Base-by-base conservation (phyloP, 2,329 filamentous ascomycete species). In the Sphaerostilbella broomeana region DNA sequence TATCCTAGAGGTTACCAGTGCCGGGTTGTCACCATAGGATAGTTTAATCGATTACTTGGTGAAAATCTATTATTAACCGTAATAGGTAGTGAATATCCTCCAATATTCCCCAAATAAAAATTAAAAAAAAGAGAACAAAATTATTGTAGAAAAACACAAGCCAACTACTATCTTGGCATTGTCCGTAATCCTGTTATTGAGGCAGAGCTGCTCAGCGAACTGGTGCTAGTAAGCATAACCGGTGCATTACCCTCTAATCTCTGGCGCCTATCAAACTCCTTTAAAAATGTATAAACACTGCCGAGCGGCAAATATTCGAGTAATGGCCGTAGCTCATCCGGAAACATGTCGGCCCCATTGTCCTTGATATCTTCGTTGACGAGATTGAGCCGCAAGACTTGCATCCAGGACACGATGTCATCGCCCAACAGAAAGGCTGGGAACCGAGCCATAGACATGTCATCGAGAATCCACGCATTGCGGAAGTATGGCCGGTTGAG, bases 381-480 rank as follows among this genome's bases (percentile, higher is more conserved):
- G 4, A 55, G 57, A 31, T 63, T 62, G 20, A 61, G 30, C 2
- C 51, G 51, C 7, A 63, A 48, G 12, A 63, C 38, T 42, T 63
- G 59, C 33, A 51, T 58, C 60, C 60, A 63, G 1, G 60, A 55
- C 6, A 63, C 52, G 9, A 63, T 59, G 27, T 52, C 50, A 37
- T 62, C 58, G 20, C 59, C 60, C 18, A 63, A 50, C 4, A 64
- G 46, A 24, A 55, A 55, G 2, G 50, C 43, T 12, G 52, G 52
- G 22, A 62, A 58, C 3, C 57, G 50, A 1, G 57, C 56, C 44
- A 59, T 48, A 24, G 58, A 48, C 25, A 63, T 51, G 44, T 63
- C 60, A 31, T 60, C 60, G 2, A 63, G 47, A 31, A 63, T 62
- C 60, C 60, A 63, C 2, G 52, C 54, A 6, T 60, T 57, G 20